Base-by-base conservation (phyloP, 768 basidiomycete genomes). In the Dioszegia aurantiaca region DNA sequence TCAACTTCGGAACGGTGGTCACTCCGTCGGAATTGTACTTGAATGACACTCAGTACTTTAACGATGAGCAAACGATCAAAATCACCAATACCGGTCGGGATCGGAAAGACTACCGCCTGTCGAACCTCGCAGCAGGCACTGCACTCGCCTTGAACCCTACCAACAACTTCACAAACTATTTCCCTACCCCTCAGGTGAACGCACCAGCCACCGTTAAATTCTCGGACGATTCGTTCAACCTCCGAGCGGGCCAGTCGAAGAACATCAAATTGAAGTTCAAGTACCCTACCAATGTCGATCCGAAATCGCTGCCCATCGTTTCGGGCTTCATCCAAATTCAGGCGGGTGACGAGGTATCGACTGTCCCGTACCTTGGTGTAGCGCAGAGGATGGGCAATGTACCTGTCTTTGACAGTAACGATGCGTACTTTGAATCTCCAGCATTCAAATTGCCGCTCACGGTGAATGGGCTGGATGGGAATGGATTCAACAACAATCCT, bases 1-100 rank as follows among this genome's bases (percentile, higher is more conserved):
- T 86, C 44, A 79, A 82, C 51, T 76, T 81, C 4, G 80, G 79
- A 0, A 81, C 84, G 3, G 68, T 82, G 37, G 74, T 87, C 26
- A 80, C 81, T 4, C 84, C 84, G 4, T 79, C 81, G 14, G 81
- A 85, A 65, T 76, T 87, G n/a, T 63, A 83, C 36, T 73, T 86
- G 39, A 87, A 87, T 61, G 86, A 86, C 68, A 86, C 85, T 3
- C 80, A 82, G 8, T 78, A 84, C 67, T 82, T 83, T 70, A 73
- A 78, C 49, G 70, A 75, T 31, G 47, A 56, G 17, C 61, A 73
- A 42, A 49, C 52, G 23, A 62, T 80, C 56, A 73, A 61, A 0
- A 58, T 87, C 56, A 79, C 71, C 59, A 86, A 86, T 71, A 79
- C 66, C 16, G 83, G 81, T 14, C 77, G 59, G 10, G 65, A 74